Base-by-base conservation (phyloP, 202 grass and related monocot genomes). In the Eragrostis tef region DNA sequence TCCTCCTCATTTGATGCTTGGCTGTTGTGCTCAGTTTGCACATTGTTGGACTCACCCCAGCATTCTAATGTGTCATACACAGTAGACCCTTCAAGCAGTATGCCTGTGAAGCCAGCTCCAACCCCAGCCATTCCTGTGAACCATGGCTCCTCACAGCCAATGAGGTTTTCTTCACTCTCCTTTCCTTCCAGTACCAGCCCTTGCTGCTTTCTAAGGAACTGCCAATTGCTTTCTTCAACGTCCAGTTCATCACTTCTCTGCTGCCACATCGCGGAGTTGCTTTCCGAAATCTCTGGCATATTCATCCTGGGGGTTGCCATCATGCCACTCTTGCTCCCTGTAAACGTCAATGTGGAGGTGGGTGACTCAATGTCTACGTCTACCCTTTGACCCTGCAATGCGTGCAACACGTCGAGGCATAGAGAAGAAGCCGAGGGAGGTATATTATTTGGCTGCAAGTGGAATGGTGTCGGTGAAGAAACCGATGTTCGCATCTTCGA, bases 331-430 rank as follows among this genome's bases (percentile, higher is more conserved):
- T 82, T 85, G 69, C 71, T 87, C 46, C 84, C 82, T 5, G 74
- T 62, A 80, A 93, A 93, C 34, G 78, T 91, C 87, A 93, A 78
- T 12, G 96, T 93, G 77, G 92, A 98, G 53, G 96, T 95, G 15
- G 96, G 96, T 11, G 96, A 98, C 64, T 95, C 96, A 58, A 89
- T 71, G 79, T 98, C 86, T n/a, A n/a, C n/a, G n/a, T n/a, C n/a
- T 31, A 89, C 79, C 81, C 78, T 87, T 83, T 71, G 70, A 29
- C 78, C 68, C 36, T 87, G 89, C 89, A 86, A 92, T 79, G 71
- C 79, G n/a, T 83, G 88, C 51, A 96, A 46, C 73, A 96, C 58
- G 25, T 92, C 73, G 31, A 96, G 54, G 62, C 77, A 80, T 48
- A 48, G 85, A 84, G 90, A 63, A 54, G 81, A 16, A 78, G 73